A percentile compares a stretch with the other conserved stretches of the same genome.
These are phyloP conservation scores for Gossypium bickii DNA, from an alignment of 345 rosid genomes.

Conservation along the genomic window DNA sequence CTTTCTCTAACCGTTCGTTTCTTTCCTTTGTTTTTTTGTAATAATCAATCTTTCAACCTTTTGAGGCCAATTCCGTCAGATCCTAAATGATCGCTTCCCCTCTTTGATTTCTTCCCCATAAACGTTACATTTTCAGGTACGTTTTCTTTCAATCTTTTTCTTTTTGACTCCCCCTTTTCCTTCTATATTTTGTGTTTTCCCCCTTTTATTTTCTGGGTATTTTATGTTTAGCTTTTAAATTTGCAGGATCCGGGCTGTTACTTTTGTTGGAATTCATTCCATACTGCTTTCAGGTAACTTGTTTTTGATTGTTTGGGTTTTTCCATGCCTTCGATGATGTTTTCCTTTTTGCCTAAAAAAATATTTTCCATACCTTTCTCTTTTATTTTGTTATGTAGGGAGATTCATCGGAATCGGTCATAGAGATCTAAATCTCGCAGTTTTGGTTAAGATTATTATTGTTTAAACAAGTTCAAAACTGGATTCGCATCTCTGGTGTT, in stretches of 20 bases:
- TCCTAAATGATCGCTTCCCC: slow-evolving; percentile 32
- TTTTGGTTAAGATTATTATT: background rate
- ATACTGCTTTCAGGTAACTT: slow-evolving; percentile 24
- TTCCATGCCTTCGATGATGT: slow-evolving; percentile 9
- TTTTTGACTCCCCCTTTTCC: background rate
- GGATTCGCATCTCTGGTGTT: background rate
- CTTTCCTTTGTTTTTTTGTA: background rate
- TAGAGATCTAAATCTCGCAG: background rate
- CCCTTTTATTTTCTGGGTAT: background rate
- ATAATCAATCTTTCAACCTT: background rate
- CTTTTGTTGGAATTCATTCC: slow-evolving; percentile 16
- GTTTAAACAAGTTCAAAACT: background rate
- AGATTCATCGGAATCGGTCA: background rate
- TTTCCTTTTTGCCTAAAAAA: background rate
- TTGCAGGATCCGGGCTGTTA: slow-evolving; percentile 23
- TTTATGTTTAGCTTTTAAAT: slow-evolving; percentile 8
- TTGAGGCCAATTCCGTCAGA: slow-evolving; percentile 18
- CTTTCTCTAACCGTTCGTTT: slow-evolving; percentile 12
- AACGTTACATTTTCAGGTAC: slow-evolving; percentile 20
- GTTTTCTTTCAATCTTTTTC: background rate
- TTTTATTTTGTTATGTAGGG: background rate
- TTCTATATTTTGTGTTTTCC: background rate
- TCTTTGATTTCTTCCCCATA: slow-evolving; percentile 8
- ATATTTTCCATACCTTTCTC: background rate
- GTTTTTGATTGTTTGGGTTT: slow-evolving; percentile 9